A percentile compares a stretch with the other conserved stretches of the same genome.
Conservation (phyloP, 257 asterid genomes). For the Asclepias syriaca region DNA sequence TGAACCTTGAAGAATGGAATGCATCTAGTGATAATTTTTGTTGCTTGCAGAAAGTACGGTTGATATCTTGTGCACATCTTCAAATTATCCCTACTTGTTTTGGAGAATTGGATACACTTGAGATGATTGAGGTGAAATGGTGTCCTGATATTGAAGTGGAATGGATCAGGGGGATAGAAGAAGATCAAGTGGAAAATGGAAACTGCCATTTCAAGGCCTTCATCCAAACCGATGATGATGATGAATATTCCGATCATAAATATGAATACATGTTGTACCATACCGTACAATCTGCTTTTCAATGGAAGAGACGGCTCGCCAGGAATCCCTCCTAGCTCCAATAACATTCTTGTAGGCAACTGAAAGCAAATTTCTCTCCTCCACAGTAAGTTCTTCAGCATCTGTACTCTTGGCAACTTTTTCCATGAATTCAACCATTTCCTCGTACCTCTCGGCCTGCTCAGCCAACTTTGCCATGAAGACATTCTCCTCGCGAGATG, state of each 20-base stretch:
- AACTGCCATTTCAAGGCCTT: no score
- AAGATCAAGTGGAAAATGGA: no score
- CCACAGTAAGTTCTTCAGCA: conserved; percentile 25
- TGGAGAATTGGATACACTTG: not conserved
- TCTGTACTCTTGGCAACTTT: conserved; percentile 15
- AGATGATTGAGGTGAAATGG: not conserved
- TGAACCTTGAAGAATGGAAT: no score
- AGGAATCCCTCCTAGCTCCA: conserved; percentile 30
- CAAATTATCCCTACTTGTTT: not conserved
- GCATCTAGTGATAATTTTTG: no score
- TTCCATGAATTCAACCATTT: conserved; percentile 34
- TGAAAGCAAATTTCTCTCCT: conserved; percentile 28
- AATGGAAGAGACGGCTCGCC: conserved; percentile 31
- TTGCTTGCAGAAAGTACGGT: no score
- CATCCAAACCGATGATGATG: no score
- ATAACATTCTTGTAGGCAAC: conserved; percentile 31
- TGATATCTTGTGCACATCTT: not conserved
- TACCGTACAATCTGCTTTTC: conserved; percentile 20
- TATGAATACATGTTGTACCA: no score
- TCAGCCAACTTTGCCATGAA: conserved; percentile 33
- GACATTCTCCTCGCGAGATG: conserved; percentile 25
- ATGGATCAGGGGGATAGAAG: no score
- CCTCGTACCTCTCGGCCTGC: conserved; percentile 32
- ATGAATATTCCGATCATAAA: no score
- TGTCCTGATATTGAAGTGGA: not conserved